phyloP scores from a whole-genome alignment of 805 yeast species.

The Candida caryicola region DNA sequence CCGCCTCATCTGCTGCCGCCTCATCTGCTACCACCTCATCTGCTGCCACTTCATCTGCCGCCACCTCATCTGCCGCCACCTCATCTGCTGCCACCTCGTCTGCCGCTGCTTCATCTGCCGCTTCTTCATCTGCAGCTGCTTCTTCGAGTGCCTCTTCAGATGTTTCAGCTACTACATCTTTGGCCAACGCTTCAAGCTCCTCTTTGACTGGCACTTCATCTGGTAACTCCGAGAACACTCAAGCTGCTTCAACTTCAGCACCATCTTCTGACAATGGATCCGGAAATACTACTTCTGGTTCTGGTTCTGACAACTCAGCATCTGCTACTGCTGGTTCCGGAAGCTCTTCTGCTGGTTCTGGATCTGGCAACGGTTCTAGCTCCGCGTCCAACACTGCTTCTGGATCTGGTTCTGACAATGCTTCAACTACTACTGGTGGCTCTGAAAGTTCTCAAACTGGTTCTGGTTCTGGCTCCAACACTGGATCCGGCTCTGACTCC shows the following conservation, averaged over 20 bases:
- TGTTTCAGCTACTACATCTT: neutral
- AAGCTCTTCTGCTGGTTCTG: slow-evolving; percentile 6
- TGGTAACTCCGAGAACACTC: no score
- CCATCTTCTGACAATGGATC: neutral
- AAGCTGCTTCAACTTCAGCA: no score
- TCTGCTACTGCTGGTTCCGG: neutral
- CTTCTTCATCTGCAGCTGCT: neutral
- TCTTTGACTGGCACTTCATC: slow-evolving; percentile 5
- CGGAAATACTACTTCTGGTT: slow-evolving; percentile 3
- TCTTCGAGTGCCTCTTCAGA: neutral
- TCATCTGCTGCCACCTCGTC: no score
- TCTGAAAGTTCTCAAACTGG: no score
- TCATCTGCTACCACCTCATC: no score
- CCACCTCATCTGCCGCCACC: no score
- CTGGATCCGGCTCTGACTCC: no score
- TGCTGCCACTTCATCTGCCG: no score
- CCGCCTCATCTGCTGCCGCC: no score
- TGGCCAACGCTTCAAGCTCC: neutral
- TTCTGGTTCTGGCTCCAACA: no score
- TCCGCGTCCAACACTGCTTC: no score
- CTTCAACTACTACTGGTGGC: slow-evolving; percentile 6
- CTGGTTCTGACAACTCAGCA: slow-evolving; percentile 1
- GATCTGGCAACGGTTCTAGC: slow-evolving; percentile 3
- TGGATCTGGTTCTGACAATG: slow-evolving; percentile 4
- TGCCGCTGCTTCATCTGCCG: no score